Conservation (phyloP, 2,329 filamentous ascomycete genomes). For the Cladophialophora bantiana region DNA sequence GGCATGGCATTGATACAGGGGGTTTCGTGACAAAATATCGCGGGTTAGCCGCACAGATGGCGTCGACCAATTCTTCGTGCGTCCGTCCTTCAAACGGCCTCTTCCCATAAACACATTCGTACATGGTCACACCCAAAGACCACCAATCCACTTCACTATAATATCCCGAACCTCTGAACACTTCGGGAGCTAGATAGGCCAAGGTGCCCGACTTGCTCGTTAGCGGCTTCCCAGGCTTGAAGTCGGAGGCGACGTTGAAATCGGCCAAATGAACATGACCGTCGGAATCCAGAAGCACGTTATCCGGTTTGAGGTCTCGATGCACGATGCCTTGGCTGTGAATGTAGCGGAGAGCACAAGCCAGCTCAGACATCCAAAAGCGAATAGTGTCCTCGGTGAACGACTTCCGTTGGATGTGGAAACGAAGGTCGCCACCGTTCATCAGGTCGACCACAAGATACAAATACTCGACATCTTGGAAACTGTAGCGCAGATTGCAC, state of each 20-base stretch:
- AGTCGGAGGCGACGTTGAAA: slow-evolving; percentile 97
- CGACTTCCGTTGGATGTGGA: slow-evolving; percentile 96
- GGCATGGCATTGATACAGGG: slow-evolving; percentile 83
- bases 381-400: slow-evolving; percentile 96
- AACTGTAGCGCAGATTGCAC: slow-evolving; percentile 97
- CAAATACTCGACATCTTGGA: slow-evolving; percentile 99
- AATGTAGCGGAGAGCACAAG: slow-evolving; percentile 87
- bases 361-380: slow-evolving; percentile 96
- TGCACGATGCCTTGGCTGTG: slow-evolving; percentile 88
- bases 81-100: slow-evolving; percentile 91
- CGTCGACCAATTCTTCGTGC: slow-evolving; percentile 78
- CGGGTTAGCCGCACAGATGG: slow-evolving; percentile 81
- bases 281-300: slow-evolving; percentile 84
- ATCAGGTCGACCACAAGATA: slow-evolving; percentile 97
- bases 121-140: slow-evolving; percentile 97
- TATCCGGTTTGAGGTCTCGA: slow-evolving; percentile 90
- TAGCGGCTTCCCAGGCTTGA: slow-evolving; percentile 78
- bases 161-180: slow-evolving; percentile 90
- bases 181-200: slow-evolving; percentile 93
- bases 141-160: slow-evolving; percentile 95
- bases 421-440: slow-evolving; percentile 95
- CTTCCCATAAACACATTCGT: slow-evolving; percentile 99
- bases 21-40: slow-evolving; percentile 93
- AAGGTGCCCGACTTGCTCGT: slow-evolving; percentile 97
- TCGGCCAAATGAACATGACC: slow-evolving; percentile 97